Evolutionary conservation across 1,284 basidiomycete species (phyloP), one percentile per base, ranked within the genome.

Genomic region (Sanghuangporus sanghuang): DNA sequence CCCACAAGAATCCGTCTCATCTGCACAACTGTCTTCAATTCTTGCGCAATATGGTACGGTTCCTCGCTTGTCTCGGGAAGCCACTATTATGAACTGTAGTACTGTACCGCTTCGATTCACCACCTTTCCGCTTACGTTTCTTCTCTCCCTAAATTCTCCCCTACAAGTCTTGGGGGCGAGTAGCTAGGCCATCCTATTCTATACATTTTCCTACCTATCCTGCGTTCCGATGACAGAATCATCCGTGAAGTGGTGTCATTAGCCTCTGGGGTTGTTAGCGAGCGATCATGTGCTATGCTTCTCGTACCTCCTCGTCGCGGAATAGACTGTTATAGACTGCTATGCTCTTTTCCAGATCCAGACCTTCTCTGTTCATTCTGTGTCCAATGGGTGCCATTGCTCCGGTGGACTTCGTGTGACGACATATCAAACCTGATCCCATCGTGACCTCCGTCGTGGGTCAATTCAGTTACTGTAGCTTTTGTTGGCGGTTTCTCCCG

Each of bases 41-140:
- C 52, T 64, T 64, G 63, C 63, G 58, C 53, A 40, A 49, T 44
- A 23, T 60, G 50, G 39, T 53, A 60, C 63, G 48, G 23, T 46
- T 57, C 48, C 18, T 50, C 61, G 36, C 55, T 50, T 52, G 21
- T 39, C 48, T 38, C 42, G 23, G 21, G 9, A n/a, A 14, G 21
- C 39, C 18, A 12, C 32, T 52, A 6, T 48, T n/a, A 40, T 58
- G 12, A 16, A 8, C n/a, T n/a, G n/a, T n/a, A n/a, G n/a, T n/a
- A n/a, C n/a, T n/a, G n/a, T n/a, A n/a, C 40, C 12, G n/a, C n/a
- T n/a, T 21, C 42, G n/a, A 3, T 46, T 57, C 42, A 21, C 21
- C 57, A 18, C n/a, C 21, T 52, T 52, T 38, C 36, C 49, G 59
- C 49, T 60, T 60, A 60, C 59, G 59, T 60, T 12, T 46, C 4